A percentile compares a stretch with the other conserved stretches of the same genome.
Conservation (phyloP, 2,329 filamentous ascomycete species). For the Cordyceps farinosa region DNA sequence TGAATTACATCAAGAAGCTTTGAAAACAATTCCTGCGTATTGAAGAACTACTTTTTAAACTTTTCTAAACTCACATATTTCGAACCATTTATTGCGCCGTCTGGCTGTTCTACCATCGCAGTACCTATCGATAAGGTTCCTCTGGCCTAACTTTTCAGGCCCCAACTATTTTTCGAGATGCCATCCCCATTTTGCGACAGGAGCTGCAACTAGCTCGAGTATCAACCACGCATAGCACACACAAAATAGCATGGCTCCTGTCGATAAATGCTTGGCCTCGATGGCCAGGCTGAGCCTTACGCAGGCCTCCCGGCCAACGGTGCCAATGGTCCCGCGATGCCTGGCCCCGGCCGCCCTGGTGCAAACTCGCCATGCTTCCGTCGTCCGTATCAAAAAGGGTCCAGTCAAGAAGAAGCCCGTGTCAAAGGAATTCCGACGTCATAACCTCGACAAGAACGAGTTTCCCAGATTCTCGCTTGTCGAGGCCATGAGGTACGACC, state of each 20-base stretch:
- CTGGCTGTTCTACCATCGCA: neutral
- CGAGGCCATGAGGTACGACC: conserved; percentile 81
- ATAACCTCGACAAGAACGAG: conserved; percentile 62
- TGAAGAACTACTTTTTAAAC: too few species aligned
- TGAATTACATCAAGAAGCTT: too few species aligned
- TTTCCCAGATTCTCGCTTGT: conserved; percentile 70
- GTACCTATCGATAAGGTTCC: conserved; percentile 18
- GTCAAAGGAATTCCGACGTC: conserved; percentile 64
- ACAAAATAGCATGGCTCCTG: conserved; percentile 43
- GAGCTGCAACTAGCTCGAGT: conserved; percentile 8
- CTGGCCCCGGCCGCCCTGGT: conserved; percentile 43
- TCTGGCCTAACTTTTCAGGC: conserved; percentile 28
- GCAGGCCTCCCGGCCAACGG: conserved; percentile 39
- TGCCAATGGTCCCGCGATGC: conserved; percentile 45
- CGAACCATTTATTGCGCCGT: too few species aligned
- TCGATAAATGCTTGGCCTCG: conserved; percentile 52
- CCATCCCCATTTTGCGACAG: conserved; percentile 17
- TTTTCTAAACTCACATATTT: too few species aligned
- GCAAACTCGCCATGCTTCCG: conserved; percentile 41
- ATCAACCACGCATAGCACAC: neutral
- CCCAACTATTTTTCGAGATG: conserved; percentile 7
- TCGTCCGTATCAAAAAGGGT: conserved; percentile 45
- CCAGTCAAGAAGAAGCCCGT: conserved; percentile 54
- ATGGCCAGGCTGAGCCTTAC: conserved; percentile 49
- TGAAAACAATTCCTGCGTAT: neutral